Percentiles rank a stretch among this genome's conserved stretches.
Conservation (phyloP, 306 rosid genomes). For the Trifolium repens region DNA sequence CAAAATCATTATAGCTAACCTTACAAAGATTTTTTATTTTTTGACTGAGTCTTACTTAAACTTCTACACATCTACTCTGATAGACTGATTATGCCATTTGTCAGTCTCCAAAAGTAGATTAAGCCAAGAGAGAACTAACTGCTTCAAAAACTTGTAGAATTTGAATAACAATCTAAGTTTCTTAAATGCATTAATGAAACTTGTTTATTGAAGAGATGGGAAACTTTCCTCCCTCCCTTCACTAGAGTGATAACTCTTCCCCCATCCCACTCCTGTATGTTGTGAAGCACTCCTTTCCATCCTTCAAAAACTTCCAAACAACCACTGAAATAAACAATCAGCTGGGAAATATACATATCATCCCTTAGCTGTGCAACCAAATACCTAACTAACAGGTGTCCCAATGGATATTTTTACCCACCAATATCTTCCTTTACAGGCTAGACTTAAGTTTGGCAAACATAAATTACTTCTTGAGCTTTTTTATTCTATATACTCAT, state of each 20-base stretch:
- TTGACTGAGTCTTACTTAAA: background rate
- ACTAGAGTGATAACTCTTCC: constrained; percentile 6
- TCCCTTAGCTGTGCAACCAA: constrained; percentile 27
- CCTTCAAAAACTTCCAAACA: constrained; percentile 22
- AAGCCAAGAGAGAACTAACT: background rate
- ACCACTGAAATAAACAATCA: constrained; percentile 26
- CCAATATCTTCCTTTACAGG: constrained; percentile 23
- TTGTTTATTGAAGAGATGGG: constrained; percentile 3
- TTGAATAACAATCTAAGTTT: constrained; percentile 10
- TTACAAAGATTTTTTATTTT: background rate
- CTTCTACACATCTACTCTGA: background rate
- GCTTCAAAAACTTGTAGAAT: constrained; percentile 9
- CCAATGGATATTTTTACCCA: constrained; percentile 24
- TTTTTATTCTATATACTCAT: background rate
- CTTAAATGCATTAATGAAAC: constrained; percentile 10
- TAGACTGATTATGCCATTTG: background rate
- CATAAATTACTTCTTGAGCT: constrained; percentile 1
- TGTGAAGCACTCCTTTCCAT: background rate
- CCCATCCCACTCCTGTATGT: background rate
- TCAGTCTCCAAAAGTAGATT: background rate
- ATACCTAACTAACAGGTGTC: constrained; percentile 1
- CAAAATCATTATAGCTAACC: no score
- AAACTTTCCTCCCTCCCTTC: constrained; percentile 25
- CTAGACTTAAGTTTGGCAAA: constrained; percentile 6
- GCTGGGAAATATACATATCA: constrained; percentile 31